phyloP scores from a whole-genome alignment of 2,329 filamentous ascomycete species.

The Fusarium albosuccineum region DNA sequence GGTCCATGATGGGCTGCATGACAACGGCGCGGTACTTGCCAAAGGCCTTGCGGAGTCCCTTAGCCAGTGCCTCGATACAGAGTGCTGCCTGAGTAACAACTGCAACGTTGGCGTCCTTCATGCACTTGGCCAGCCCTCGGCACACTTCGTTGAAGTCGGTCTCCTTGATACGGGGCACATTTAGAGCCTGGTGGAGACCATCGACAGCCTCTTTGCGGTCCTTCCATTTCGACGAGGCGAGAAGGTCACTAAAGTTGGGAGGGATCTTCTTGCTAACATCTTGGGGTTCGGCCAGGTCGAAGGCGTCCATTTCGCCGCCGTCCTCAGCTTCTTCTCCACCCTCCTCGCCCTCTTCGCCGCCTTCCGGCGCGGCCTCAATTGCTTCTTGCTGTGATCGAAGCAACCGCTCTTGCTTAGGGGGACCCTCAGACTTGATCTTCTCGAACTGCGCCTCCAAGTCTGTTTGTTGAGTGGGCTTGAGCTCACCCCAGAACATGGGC shows the following conservation, averaged over 20 bases:
- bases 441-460: conserved; percentile 96
- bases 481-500: conserved; percentile 94
- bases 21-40: conserved; percentile 83
- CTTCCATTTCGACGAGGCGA: conserved; percentile 97
- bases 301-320: conserved; percentile 78
- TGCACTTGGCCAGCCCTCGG: conserved; percentile 88
- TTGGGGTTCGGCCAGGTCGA: conserved; percentile 86
- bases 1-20: conserved; percentile 92
- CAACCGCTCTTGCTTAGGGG: conserved; percentile 91
- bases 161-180: conserved; percentile 92
- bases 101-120: conserved; percentile 98
- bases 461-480: conserved; percentile 95
- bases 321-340: conserved; percentile 65
- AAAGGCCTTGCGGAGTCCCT: conserved; percentile 83
- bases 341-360: conserved; percentile 68
- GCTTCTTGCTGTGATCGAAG: conserved; percentile 91
- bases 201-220: conserved; percentile 96
- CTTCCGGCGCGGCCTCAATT: conserved; percentile 76
- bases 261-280: conserved; percentile 88
- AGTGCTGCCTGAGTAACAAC: conserved; percentile 95
- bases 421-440: conserved; percentile 86
- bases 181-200: conserved; percentile 79
- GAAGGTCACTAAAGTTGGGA: conserved; percentile 82
- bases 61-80: conserved; percentile 90
- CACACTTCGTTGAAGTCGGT: conserved; percentile 88